Evolutionary conservation across 192 early-diverging fungal species (phyloP).

Genomic region (Umbelopsis ramanniana): DNA sequence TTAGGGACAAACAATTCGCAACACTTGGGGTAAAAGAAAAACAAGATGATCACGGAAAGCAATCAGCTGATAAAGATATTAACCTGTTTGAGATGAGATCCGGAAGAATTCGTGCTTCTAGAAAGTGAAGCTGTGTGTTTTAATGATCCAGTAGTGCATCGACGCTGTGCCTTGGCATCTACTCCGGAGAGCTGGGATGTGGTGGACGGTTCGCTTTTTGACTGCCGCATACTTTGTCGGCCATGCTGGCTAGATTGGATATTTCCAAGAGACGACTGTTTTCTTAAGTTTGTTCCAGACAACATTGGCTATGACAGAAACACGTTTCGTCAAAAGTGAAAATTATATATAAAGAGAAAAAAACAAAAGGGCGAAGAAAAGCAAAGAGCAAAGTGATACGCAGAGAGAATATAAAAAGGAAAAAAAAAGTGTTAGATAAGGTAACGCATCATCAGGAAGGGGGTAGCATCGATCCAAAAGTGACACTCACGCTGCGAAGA

Average conservation of each 20-base stretch:
- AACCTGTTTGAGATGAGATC: constrained; percentile 9
- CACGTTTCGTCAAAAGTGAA: not conserved
- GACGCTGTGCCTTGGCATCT: constrained; percentile 9
- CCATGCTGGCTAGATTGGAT: constrained; percentile 3
- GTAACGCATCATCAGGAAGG: not conserved
- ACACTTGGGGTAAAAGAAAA: not conserved
- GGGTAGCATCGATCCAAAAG: constrained; percentile 14
- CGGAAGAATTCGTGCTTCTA: constrained; percentile 14
- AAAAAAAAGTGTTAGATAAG: not conserved
- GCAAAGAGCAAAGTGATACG: constrained; percentile 14
- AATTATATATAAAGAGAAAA: not conserved
- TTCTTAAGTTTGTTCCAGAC: constrained; percentile 18
- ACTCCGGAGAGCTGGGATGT: not conserved
- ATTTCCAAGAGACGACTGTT: constrained; percentile 8
- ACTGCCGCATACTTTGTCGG: constrained; percentile 10
- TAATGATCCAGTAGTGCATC: constrained; percentile 16
- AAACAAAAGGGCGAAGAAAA: constrained; percentile 1
- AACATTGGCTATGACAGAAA: constrained; percentile 15
- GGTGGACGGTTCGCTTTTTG: constrained; percentile 7
- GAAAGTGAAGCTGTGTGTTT: constrained; percentile 10
- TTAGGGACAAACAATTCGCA: too few species aligned
- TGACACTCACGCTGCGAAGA: constrained; percentile 17
- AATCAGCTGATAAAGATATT: not conserved
- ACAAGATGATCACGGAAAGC: not conserved
- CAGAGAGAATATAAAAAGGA: not conserved